These are phyloP conservation scores for Grigorovia humatica DNA, from an alignment of 805 yeast genomes.

Conservation along the genomic window DNA sequence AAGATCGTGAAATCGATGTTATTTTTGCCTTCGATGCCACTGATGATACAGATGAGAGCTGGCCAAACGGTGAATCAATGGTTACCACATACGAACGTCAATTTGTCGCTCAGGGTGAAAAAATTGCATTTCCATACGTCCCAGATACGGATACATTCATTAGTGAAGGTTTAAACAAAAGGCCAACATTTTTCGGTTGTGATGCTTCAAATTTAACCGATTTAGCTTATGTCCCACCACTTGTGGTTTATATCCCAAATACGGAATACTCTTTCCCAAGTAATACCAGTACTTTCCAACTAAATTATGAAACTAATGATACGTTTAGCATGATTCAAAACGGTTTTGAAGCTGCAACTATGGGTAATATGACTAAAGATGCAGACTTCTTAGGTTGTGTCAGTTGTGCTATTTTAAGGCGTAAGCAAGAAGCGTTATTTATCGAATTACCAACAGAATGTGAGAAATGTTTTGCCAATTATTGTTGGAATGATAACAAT, in stretches of 20 bases:
- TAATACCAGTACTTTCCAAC: conserved; percentile 61
- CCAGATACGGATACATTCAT: conserved; percentile 59
- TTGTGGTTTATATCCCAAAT: conserved; percentile 71
- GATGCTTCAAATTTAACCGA: conserved; percentile 51
- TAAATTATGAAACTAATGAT: conserved; percentile 50
- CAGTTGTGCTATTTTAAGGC: conserved; percentile 72
- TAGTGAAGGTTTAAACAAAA: conserved; percentile 49
- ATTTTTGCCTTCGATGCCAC: conserved; percentile 58
- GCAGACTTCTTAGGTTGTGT: conserved; percentile 62
- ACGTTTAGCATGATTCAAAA: conserved; percentile 52
- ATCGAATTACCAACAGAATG: conserved; percentile 57
- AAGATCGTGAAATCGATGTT: conserved; percentile 48
- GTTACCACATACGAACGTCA: conserved; percentile 50
- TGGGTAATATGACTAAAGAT: conserved; percentile 58
- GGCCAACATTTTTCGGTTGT: conserved; percentile 81
- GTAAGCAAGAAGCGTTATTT: conserved; percentile 62
- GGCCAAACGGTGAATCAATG: conserved; percentile 63
- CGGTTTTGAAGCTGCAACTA: conserved; percentile 62
- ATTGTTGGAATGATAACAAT: conserved; percentile 62
- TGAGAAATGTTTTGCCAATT: conserved; percentile 52
- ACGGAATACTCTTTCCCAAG: conserved; percentile 53
- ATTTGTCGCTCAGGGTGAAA: conserved; percentile 41
- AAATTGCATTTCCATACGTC: conserved; percentile 67
- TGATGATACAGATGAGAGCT: conserved; percentile 45
- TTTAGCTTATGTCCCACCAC: conserved; percentile 53